Percentiles rank a stretch among this genome's conserved stretches.
Evolutionary conservation across 2,329 filamentous ascomycete species (phyloP).

Genomic region (Exserohilum rostratum): DNA sequence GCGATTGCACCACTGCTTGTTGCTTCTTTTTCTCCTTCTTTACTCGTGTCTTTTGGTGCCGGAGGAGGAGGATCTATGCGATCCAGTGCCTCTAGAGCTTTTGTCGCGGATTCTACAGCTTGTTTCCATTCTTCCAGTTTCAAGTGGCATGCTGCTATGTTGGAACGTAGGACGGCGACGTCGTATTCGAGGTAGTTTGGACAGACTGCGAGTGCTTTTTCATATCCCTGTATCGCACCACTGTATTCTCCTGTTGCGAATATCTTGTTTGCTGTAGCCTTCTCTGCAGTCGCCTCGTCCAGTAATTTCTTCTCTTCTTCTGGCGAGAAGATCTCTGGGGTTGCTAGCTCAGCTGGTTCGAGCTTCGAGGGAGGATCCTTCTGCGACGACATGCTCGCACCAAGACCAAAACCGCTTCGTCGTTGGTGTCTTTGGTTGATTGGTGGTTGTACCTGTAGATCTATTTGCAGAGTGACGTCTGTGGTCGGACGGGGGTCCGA

Average conservation of each 20-base stretch:
- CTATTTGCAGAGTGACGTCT: slow-evolving; percentile 33
- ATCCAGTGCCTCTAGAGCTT: slow-evolving; percentile 75
- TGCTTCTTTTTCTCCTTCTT: slow-evolving; percentile 55
- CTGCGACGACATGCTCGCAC: slow-evolving; percentile 12
- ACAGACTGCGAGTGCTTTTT: slow-evolving; percentile 76
- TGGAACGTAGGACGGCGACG: slow-evolving; percentile 83
- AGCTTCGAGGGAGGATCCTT: slow-evolving; percentile 8
- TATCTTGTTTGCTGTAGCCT: slow-evolving; percentile 77
- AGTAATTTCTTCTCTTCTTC: slow-evolving; percentile 61
- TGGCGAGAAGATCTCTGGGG: slow-evolving; percentile 37
- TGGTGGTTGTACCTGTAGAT: slow-evolving; percentile 11
- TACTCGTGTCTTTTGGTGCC: slow-evolving; percentile 39
- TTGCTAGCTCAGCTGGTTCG: slow-evolving; percentile 8
- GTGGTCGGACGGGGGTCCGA: slow-evolving; percentile 9
- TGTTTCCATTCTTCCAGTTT: slow-evolving; percentile 87
- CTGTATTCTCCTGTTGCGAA: slow-evolving; percentile 75
- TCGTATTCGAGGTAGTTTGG: slow-evolving; percentile 89
- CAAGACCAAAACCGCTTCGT: background rate
- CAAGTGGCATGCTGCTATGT: slow-evolving; percentile 86
- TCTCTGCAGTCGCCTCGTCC: slow-evolving; percentile 72
- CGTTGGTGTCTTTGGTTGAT: background rate
- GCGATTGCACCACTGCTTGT: slow-evolving; percentile 62
- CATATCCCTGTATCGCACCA: slow-evolving; percentile 81
- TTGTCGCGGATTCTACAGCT: slow-evolving; percentile 74
- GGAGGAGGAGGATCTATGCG: slow-evolving; percentile 60